Evolutionary conservation across 2,329 filamentous ascomycete species (phyloP), one percentile per base, ranked within the genome.

Genomic region (Verticillium klebahnii): DNA sequence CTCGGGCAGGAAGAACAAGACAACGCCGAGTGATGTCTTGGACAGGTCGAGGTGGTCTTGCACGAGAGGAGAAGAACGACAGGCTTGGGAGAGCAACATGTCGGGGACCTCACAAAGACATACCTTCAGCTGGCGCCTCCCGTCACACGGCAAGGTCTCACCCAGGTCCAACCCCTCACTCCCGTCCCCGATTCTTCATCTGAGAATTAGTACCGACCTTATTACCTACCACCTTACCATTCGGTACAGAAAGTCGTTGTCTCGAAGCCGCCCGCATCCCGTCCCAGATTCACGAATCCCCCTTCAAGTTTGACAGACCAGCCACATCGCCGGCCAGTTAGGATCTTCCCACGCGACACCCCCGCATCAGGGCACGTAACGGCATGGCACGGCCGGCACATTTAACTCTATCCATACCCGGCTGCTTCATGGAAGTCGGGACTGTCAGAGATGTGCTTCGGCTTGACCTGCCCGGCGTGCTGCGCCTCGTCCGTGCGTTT

Each of bases 361-460:
- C 19, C 45, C 45, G 23, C 45, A 50, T 9, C 45, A 23, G 45
- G 19, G 19, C 39, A 17, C 11, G 17, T n/a, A 45, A n/a, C 15
- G 19, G 39, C 45, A 25, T 50, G 3, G 45, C 45, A 23, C 19
- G 45, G n/a, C 45, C 45, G 45, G 45, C 45, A 50, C 5, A 14
- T 12, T 50, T 50, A 25, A 50, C 45, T 50, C 45, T 50, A 50
- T 9, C 8, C 19, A 25, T 50, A 19, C 9, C 3, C 45, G 45
- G 19, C 45, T 50, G 45, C 45, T 50, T 50, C 45, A 50, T 50
- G n/a, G 19, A 50, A 23, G 45, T 50, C 45, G 45, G 45, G 45
- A 25, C 65, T 73, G 74, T 74, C 64, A 72, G 72, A 74, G 74
- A 71, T 69, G 62, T 74, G 72, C 72, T 70, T 76, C 74, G 73